phyloP scores from a whole-genome alignment of 2,329 filamentous ascomycete genomes.

The Arthroderma sp. region DNA sequence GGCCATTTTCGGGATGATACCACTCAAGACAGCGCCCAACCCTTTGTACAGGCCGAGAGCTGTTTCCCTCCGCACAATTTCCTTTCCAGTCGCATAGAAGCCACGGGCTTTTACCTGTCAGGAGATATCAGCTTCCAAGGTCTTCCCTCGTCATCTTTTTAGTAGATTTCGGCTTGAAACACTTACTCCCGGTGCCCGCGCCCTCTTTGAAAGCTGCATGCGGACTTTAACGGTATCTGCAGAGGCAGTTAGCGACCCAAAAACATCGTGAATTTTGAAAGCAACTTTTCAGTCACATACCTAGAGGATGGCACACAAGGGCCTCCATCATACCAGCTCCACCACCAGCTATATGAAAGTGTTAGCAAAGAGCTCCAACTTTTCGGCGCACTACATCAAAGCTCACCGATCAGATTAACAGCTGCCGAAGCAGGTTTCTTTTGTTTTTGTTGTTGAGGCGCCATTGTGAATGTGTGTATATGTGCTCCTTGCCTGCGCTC shows the following conservation, averaged over 20 bases:
- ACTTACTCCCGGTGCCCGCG: slow-evolving; percentile 62
- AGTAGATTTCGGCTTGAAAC: no score
- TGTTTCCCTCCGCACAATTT: slow-evolving; percentile 83
- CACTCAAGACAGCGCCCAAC: slow-evolving; percentile 87
- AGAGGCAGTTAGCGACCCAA: slow-evolving; percentile 13
- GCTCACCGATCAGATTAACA: slow-evolving; percentile 77
- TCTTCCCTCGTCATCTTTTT: no score
- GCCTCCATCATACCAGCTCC: slow-evolving; percentile 99
- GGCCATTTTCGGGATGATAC: slow-evolving; percentile 98
- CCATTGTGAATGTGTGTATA: not conserved
- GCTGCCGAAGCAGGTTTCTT: slow-evolving; percentile 75
- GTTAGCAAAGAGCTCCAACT: slow-evolving; percentile 44
- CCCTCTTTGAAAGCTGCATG: slow-evolving; percentile 91
- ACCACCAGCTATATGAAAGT: slow-evolving; percentile 57
- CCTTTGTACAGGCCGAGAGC: slow-evolving; percentile 93
- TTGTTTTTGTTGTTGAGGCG: slow-evolving; percentile 1
- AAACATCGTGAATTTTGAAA: not conserved
- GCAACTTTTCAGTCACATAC: slow-evolving; percentile 35
- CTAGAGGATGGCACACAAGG: slow-evolving; percentile 83
- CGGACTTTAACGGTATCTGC: slow-evolving; percentile 94
- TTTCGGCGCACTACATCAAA: slow-evolving; percentile 64
- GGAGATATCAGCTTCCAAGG: not conserved
- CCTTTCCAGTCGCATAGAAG: slow-evolving; percentile 71
- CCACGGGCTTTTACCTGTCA: slow-evolving; percentile 58
- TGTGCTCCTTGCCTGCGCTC: not conserved